Evolutionary conservation across 2,329 filamentous ascomycete genomes (phyloP), one percentile per base, ranked within the genome.

Genomic region (Raffaelea ambrosiae): DNA sequence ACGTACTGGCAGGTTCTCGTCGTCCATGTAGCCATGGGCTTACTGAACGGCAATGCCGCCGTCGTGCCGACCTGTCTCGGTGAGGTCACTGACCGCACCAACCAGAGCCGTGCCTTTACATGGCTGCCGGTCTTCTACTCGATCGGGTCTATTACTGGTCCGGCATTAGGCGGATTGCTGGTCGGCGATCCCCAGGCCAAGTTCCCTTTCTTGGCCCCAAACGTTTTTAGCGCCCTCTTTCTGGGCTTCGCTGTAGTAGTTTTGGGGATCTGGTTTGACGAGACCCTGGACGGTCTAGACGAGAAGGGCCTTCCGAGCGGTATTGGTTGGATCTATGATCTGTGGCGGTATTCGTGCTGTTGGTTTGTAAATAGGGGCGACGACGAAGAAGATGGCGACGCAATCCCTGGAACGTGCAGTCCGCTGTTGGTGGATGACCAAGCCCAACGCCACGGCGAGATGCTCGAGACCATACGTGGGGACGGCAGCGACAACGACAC

Each of bases 41-140:
- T 95, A 46, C 79, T 95, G 45, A 98, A 97, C 63, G 93, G 93
- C 46, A 98, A 98, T 59, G 89, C 93, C 26, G 91, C 88, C 4
- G 83, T 96, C 13, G 89, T 98, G 14, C 91, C 88, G 8, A 96
- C 93, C 0, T 95, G 91, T 43, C 66, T 98, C 43, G 93, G 93
- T 38, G 93, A 98, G 64, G 85, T 98, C 46, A 98, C 93, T 2
- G 90, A 97, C 61, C 81, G 88, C 47, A 93, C 85, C 54, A 98
- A 98, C 63, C 93, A 98, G 72, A 93, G 88, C 59, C 78, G 79
- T 46, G 93, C 89, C 0, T 98, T 98, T 59, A 93, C 87, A 2
- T 98, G 95, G 69, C 71, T 98, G 39, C 93, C 93, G 0, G 85
- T 97, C 36, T 84, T 97, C n/a, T 98, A 98, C 65, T 91, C 91